Evolutionary conservation across 148 eudicot genomes (phyloP).

Genomic region (Drosera capensis): DNA sequence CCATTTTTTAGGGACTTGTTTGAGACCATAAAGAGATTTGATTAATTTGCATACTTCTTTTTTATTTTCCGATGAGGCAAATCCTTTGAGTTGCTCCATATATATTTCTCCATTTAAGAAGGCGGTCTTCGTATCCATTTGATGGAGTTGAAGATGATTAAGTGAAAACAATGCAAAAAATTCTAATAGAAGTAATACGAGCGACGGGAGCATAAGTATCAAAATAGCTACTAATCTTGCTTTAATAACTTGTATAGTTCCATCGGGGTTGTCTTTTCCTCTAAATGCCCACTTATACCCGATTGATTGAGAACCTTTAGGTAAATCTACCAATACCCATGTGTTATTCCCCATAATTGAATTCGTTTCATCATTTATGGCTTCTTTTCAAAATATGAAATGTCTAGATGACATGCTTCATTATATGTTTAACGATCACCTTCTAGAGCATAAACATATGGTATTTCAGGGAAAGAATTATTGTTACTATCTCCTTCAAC

Average conservation of each 20-base stretch:
- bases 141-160: conserved; percentile 1
- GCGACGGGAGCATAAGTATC: conserved; percentile 8
- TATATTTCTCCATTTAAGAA: conserved; percentile 1
- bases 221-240: conserved; percentile 6
- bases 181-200: conserved; percentile 6
- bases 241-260: conserved; percentile 1
- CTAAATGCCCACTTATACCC: conserved; percentile 8
- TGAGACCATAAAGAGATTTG: conserved; percentile 4
- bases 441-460: too few relatives aligned
- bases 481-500: too few relatives aligned
- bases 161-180: conserved; percentile 5
- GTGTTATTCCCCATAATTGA: conserved; percentile 3
- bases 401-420: conserved; percentile 7
- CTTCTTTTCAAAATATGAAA: conserved; percentile 6
- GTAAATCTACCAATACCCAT: conserved; percentile 4
- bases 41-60: background rate
- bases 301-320: conserved; percentile 7
- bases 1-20: conserved; percentile 2
- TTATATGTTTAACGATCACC: conserved; percentile 3
- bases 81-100: background rate
- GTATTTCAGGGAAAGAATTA: too few relatives aligned
- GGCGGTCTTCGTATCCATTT: conserved; percentile 4
- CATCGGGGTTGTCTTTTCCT: conserved; percentile 1
- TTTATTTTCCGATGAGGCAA: background rate
- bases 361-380: conserved; percentile 8